Evolutionary conservation across 352 stramenopile species (phyloP), one percentile per base, ranked within the genome.

Genomic region (Pythium coloratum): DNA sequence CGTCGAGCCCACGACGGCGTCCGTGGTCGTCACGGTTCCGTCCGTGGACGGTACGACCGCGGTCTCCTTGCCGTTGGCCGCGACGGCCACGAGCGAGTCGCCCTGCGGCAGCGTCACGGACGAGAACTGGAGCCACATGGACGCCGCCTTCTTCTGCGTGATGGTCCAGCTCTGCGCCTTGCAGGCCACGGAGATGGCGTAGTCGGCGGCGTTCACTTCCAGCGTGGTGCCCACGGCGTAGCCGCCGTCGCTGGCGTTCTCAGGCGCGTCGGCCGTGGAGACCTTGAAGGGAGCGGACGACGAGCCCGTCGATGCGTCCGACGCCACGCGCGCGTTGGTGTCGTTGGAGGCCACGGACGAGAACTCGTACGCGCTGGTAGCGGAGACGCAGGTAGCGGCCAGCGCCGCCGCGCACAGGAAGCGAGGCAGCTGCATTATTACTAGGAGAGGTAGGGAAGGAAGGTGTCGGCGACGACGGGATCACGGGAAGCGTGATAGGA

Each of bases 101-200:
- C 77, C 79, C 0, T 50, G 42, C 24, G 61, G 73, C 33, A 62
- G 67, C 66, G 24, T 66, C 6, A 85, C 70, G 6, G 67, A 59
- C 2, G 68, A 71, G 64, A 88, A 85, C 30, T 73, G 55, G 14
- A 88, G 70, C 71, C 70, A 81, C 33, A 85, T 68, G 9, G 77
- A 71, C 20, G 55, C 74, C 12, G 73, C 75, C 53, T 73, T 76
- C 56, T 78, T 71, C 55, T 87, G 75, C 54, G 62, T 83, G 66
- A 87, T 72, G 46, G 69, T 83, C 76, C 79, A 87, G 53, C 62
- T 70, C 62, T 87, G 79, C 20, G 59, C 67, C 40, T 75, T 58
- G 46, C 79, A 87, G 9, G 55, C 30, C 30, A 69, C 20, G 1
- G 76, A 32, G 65, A 87, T 83, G n/a, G 53, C 59, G 59, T 82